Base-by-base conservation (phyloP, 2,329 filamentous ascomycete genomes). In the Xylaria sp. region DNA sequence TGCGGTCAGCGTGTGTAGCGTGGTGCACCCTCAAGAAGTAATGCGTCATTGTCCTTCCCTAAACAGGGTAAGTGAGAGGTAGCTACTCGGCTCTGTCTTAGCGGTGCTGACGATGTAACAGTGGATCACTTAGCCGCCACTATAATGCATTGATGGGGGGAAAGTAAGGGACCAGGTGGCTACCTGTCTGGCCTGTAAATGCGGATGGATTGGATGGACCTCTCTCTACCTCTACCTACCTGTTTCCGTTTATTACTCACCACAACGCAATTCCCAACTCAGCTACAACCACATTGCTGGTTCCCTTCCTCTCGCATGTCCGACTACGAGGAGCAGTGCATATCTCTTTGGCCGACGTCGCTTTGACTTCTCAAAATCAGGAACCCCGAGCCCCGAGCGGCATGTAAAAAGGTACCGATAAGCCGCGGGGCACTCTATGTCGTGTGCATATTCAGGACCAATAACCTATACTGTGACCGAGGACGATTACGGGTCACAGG, bases 41-140 rank as follows among this genome's bases (percentile, higher is more conserved):
- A 59, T 68, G 66, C 66, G 66, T 68, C 66, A 68, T 68, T 39
- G 61, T 57, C 28, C 30, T 28, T 32, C 41, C 60, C 53, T 32
- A 39, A 55, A 63, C n/a, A 25, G 23, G 59, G 55, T 41, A 53
- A 53, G 48, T 23, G 30, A 53, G 15, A 55, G 34, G 3, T 23
- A 32, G 48, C 45, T 48, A 48, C 23, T 23, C 45, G 20, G 12
- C 23, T 28, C 23, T n/a, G 48, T 52, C 48, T 52, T 52, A 52
- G 48, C 48, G 48, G 15, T n/a, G 25, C 7, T 18, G 13, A 7
- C 46, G 15, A 25, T 50, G 46, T 28, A 50, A 50, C 48, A 50
- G 25, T 30, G 48, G 48, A 52, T 30, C 7, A 32, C 25, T 30
- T 15, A 48, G 5, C 45, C 45, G 43, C 45, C 45, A 28, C 45